Conservation (phyloP, 139 green algal genomes). For the Klebsormidium nitens region DNA sequence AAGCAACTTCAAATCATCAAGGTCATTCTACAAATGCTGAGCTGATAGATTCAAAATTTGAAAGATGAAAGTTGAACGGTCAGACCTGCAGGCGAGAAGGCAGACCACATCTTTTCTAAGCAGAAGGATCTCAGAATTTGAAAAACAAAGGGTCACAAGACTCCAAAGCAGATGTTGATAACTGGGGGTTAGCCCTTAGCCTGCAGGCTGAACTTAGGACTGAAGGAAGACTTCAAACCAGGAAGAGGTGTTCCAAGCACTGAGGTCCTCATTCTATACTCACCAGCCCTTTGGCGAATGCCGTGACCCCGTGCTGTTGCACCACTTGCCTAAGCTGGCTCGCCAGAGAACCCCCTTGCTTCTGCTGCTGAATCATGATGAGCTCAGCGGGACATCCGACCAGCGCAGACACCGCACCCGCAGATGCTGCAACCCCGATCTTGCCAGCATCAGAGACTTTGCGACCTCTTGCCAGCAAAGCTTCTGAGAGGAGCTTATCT, state of each 20-base stretch:
- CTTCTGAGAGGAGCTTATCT: slow-evolving; percentile 8
- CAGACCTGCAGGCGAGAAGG: too few species aligned
- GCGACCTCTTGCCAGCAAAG: background rate
- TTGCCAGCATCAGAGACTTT: slow-evolving; percentile 2
- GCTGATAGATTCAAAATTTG: too few species aligned
- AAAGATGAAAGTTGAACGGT: too few species aligned
- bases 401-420: slow-evolving; percentile 30
- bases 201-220: too few species aligned
- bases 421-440: slow-evolving; percentile 12
- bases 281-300: slow-evolving; percentile 12
- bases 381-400: slow-evolving; percentile 40
- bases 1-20: too few species aligned
- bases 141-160: background rate
- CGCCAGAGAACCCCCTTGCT: slow-evolving; percentile 11
- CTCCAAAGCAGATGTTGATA: background rate
- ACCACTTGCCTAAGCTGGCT: background rate
- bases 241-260: too few species aligned
- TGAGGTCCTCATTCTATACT: too few species aligned
- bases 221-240: too few species aligned
- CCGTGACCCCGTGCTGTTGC: background rate
- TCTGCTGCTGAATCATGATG: slow-evolving; percentile 49
- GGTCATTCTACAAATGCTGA: too few species aligned
- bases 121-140: background rate
- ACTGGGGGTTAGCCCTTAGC: background rate
- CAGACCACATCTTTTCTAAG: too few species aligned